These are phyloP conservation scores for Pseudoneurospora amorphoporcata DNA, from an alignment of 495 filamentous ascomycete genomes.

Conservation along the genomic window DNA sequence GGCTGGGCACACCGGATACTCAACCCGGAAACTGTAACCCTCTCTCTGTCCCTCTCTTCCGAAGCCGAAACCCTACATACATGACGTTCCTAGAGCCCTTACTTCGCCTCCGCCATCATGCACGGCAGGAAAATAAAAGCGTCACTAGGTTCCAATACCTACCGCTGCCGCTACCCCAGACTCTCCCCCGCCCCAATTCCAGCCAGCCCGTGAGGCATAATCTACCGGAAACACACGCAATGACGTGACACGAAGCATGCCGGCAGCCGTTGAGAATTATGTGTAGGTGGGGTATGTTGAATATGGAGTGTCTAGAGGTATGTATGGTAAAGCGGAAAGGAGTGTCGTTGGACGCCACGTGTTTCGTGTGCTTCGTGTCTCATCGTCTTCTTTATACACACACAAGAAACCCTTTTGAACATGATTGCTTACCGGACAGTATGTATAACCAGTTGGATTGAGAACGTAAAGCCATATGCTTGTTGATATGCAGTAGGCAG, in stretches of 20 bases:
- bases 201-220: background rate
- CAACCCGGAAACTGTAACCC: background rate
- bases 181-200: background rate
- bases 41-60: background rate
- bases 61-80: background rate
- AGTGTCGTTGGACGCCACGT: constrained; percentile 10
- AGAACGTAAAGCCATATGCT: background rate
- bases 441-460: background rate
- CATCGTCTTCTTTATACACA: background rate
- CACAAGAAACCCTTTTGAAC: background rate
- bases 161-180: background rate
- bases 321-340: background rate
- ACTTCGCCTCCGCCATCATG: background rate
- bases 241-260: background rate
- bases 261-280: background rate
- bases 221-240: background rate
- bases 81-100: background rate
- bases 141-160: background rate
- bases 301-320: background rate
- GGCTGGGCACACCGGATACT: background rate
- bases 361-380: constrained; percentile 3
- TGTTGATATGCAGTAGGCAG: background rate
- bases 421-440: background rate
- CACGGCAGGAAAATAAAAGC: background rate
- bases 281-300: no score